These are phyloP conservation scores for Talaromyces marneffei DNA, from an alignment of 2,329 filamentous ascomycete genomes.

Conservation along the genomic window DNA sequence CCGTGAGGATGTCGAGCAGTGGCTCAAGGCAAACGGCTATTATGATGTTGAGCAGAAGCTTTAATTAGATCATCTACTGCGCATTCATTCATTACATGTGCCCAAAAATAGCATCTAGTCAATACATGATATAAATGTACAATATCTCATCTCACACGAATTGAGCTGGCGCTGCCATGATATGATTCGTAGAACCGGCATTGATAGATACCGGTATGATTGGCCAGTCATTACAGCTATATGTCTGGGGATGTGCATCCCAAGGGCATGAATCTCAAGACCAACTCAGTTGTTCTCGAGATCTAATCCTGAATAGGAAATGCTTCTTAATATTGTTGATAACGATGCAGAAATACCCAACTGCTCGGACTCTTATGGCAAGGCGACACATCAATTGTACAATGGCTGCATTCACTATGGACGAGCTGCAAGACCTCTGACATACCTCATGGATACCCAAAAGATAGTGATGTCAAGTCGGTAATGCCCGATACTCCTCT, in stretches of 20 bases:
- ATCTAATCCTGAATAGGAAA: background rate
- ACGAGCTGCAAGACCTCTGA: background rate
- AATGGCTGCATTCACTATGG: background rate
- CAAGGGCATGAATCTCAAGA: background rate
- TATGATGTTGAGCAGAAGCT: slow-evolving; percentile 11
- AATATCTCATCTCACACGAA: background rate
- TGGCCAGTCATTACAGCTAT: background rate
- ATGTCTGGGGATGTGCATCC: background rate
- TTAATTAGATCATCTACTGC: background rate
- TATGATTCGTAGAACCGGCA: background rate
- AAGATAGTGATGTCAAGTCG: background rate
- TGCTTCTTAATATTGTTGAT: background rate
- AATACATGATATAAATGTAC: background rate
- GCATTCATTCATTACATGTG: too few species aligned
- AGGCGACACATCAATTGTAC: background rate
- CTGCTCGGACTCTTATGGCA: background rate
- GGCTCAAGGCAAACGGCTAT: slow-evolving; percentile 59
- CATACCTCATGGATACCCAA: background rate
- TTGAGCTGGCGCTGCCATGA: background rate
- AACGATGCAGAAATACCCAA: background rate
- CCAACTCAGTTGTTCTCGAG: background rate
- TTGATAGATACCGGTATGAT: background rate
- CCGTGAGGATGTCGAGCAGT: slow-evolving; percentile 65
- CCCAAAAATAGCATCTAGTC: background rate
- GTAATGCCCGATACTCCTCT: background rate